Conservation (phyloP, 352 stramenopile species). For the Phytophthora constricta region DNA sequence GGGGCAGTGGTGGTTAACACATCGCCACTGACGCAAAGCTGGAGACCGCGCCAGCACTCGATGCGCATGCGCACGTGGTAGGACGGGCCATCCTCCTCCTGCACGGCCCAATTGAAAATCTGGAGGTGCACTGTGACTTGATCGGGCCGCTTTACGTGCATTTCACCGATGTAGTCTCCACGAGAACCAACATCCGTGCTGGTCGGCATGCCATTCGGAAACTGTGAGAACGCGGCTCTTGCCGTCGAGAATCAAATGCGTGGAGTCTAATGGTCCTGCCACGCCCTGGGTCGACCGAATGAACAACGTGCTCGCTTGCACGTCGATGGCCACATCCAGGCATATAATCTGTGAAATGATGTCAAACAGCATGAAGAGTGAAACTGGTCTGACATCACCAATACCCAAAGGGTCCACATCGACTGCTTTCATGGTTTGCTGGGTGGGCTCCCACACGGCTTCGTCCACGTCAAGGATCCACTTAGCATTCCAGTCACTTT, state of each 20-base stretch:
- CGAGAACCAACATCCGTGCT: slow-evolving; percentile 14
- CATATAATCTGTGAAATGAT: slow-evolving; percentile 42
- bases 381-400: slow-evolving; percentile 12
- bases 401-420: background rate
- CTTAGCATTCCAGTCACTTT: slow-evolving; percentile 46
- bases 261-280: slow-evolving; percentile 18
- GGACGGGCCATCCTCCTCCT: slow-evolving; percentile 16
- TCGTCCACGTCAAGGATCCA: slow-evolving; percentile 53
- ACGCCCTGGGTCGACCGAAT: slow-evolving; percentile 32
- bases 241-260: slow-evolving; percentile 50
- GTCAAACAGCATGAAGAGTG: slow-evolving; percentile 40
- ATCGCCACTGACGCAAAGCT: slow-evolving; percentile 55
- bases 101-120: slow-evolving; percentile 37
- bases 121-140: slow-evolving; percentile 47
- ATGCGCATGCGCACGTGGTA: slow-evolving; percentile 51
- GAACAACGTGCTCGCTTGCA: slow-evolving; percentile 35
- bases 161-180: slow-evolving; percentile 58
- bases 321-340: slow-evolving; percentile 33
- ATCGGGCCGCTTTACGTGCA: slow-evolving; percentile 39
- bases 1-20: slow-evolving; percentile 38
- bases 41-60: slow-evolving; percentile 48
- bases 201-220: slow-evolving; percentile 45
- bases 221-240: slow-evolving; percentile 52
- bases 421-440: too few relatives aligned
- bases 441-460: slow-evolving; percentile 37